Evolutionary conservation across 805 yeast species (phyloP), one percentile per base, ranked within the genome.

Genomic region (Spathaspora girioi): DNA sequence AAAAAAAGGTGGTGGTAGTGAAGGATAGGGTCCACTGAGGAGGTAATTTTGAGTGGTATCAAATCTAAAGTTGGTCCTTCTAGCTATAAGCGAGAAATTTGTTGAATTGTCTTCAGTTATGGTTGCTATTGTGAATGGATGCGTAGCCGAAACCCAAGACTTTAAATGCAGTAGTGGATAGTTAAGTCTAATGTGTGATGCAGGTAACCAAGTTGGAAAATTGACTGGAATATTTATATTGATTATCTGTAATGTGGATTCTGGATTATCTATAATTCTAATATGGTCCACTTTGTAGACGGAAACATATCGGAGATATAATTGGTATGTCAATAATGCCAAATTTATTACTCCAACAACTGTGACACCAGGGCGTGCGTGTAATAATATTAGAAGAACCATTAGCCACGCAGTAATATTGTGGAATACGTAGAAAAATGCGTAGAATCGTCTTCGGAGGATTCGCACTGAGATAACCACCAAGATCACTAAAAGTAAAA

Each of bases 331-430:
- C 11, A 82, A 54, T 46, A 70, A 47, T 1, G 55, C 29, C 10
- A 55, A 41, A 32, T 57, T 54, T 6, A 68, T n/a, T 2, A 55
- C 31, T 3, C 66, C 52, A 9, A 58, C 38, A 7, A 19, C 8
- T 2, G 48, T 58, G 1, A 86, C 87, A 0, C 84, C 83, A 0
- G 93, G 93, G 54, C 93, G 76, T 1, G 94, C 88, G 66, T 87
- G 96, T 48, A 78, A 69, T 1, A 75, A 71, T 5, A 81, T 73
- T 20, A 81, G 56, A 1, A 73, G 56, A 4, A 84, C 65, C 50
- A 78, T 71, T 1, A 68, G 29, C 66, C 80, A 69, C 8, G 81
- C 74, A 2, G 81, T 70, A 3, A 80, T 35, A 49, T 82, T 78
- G 63, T 87, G 96, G 17, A 75, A 54, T 1, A 80, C 46, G 61